These are phyloP conservation scores for Peronosclerospora sorghi DNA, from an alignment of 352 stramenopile genomes.

Conservation along the genomic window DNA sequence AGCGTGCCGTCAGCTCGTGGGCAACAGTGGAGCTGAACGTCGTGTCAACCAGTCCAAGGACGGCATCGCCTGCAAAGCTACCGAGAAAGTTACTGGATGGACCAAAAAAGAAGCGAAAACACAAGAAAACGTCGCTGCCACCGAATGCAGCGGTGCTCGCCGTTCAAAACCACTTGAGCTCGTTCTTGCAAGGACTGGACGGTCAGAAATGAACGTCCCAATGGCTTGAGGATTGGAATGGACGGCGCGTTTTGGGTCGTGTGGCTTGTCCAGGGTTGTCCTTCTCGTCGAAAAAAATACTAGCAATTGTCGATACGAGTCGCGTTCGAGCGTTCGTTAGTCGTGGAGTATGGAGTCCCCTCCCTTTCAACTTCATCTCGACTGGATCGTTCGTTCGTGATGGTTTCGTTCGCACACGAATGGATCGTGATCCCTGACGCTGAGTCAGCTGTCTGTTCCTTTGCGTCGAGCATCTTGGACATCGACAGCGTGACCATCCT, in stretches of 20 bases:
- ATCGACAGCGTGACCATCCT: conserved; percentile 67
- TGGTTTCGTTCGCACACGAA: no score
- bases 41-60: conserved; percentile 34
- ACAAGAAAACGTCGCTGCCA: conserved; percentile 34
- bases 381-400: no score
- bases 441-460: no score
- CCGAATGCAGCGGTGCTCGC: conserved; percentile 25
- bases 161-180: conserved; percentile 58
- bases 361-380: no score
- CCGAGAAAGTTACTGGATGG: conserved; percentile 61
- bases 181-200: conserved; percentile 45
- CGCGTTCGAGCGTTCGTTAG: no score
- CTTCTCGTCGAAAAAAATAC: no score
- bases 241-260: no score
- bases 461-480: conserved; percentile 51
- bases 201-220: conserved; percentile 29
- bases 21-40: conserved; percentile 3
- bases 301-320: no score
- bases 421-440: no score
- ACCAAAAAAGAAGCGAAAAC: conserved; percentile 59
- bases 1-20: background rate
- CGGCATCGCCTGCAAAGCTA: conserved; percentile 29
- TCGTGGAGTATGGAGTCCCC: no score
- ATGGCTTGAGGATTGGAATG: no score
- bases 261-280: no score